phyloP scores from a whole-genome alignment of 345 rosid species.

The Kernera saxatilis region DNA sequence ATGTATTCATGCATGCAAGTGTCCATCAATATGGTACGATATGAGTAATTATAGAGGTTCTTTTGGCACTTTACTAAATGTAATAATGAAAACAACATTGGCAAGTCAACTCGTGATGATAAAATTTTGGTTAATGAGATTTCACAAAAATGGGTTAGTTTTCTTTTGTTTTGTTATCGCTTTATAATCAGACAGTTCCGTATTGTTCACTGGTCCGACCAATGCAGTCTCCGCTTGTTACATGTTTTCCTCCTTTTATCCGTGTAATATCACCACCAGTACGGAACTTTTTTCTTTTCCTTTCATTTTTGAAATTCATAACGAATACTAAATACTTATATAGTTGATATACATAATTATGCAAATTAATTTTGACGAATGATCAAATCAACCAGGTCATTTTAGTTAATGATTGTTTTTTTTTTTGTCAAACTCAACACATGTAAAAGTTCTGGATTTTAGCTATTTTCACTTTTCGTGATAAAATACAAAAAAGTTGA shows the following conservation, averaged over 20 bases:
- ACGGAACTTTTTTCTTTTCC: neutral
- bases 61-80: conserved; percentile 33
- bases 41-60: conserved; percentile 22
- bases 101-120: conserved; percentile 32
- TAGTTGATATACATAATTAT: neutral
- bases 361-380: conserved; percentile 1
- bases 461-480: neutral
- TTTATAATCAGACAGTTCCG: conserved; percentile 21
- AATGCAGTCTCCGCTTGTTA: conserved; percentile 11
- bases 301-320: neutral
- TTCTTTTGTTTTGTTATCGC: conserved; percentile 21
- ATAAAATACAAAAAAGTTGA: neutral
- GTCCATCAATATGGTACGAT: conserved; percentile 30
- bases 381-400: conserved; percentile 23
- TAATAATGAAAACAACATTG: conserved; percentile 32
- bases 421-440: neutral
- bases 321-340: conserved; percentile 5
- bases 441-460: neutral
- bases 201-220: conserved; percentile 29
- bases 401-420: neutral
- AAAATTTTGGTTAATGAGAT: conserved; percentile 2
- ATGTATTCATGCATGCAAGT: conserved; percentile 18
- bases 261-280: conserved; percentile 14
- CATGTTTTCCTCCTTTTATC: conserved; percentile 25
- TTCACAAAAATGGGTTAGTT: conserved; percentile 10